Percentiles rank a stretch among this genome's conserved stretches.
Conservation (phyloP, 208 protist genomes). For the Leishmania major region DNA sequence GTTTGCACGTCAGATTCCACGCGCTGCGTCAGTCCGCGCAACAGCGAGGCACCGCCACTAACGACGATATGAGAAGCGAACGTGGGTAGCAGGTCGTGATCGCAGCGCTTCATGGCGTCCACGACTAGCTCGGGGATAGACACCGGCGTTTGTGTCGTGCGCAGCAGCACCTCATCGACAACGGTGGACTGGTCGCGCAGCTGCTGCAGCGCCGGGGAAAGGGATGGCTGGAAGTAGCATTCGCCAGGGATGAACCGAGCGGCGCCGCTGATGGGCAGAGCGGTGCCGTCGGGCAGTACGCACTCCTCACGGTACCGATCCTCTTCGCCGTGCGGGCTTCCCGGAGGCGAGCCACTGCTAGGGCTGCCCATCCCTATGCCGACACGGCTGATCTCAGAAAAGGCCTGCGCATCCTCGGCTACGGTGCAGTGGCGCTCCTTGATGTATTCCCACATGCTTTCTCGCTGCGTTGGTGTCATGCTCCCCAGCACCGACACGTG, state of each 20-base stretch:
- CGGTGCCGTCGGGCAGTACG: conserved; percentile 80
- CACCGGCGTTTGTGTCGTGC: conserved; percentile 45
- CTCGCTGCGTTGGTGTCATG: conserved; percentile 43
- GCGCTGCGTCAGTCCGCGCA: conserved; percentile 66
- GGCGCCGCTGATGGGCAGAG: conserved; percentile 54
- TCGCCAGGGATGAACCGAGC: conserved; percentile 71
- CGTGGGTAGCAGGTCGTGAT: conserved; percentile 64
- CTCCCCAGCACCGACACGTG: conserved; percentile 34
- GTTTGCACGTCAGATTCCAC: conserved; percentile 65
- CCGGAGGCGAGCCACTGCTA: not conserved
- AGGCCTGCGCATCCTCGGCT: conserved; percentile 35
- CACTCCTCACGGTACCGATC: conserved; percentile 48
- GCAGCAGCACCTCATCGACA: conserved; percentile 68
- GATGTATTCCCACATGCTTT: conserved; percentile 78
- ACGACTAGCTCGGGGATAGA: conserved; percentile 76
- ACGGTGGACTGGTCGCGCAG: conserved; percentile 48
- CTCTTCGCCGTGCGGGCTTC: conserved; percentile 18
- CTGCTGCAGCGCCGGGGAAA: conserved; percentile 44
- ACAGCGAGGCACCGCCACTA: conserved; percentile 92
- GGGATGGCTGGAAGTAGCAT: conserved; percentile 74
- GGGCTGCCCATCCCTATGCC: not conserved
- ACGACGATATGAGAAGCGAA: conserved; percentile 94
- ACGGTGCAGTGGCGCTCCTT: conserved; percentile 86
- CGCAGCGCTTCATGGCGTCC: conserved; percentile 77
- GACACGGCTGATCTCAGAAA: conserved; percentile 9